Conservation (phyloP, 345 rosid species). For the Excoecaria cochinchinensis region DNA sequence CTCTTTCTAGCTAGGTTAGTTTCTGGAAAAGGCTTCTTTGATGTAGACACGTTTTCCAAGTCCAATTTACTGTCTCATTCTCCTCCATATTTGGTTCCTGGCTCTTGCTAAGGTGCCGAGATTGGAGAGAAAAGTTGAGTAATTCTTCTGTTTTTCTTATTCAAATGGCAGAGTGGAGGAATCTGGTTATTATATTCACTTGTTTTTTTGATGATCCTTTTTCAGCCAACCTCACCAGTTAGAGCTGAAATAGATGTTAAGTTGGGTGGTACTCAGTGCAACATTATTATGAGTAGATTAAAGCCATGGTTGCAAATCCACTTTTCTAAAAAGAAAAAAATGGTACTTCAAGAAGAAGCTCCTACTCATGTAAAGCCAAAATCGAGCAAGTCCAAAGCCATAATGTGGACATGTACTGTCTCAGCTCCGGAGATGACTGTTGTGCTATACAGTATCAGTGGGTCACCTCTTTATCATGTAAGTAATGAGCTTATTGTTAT, state of each 20-base stretch:
- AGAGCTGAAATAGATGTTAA: constrained; percentile 96
- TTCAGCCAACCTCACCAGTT: constrained; percentile 70
- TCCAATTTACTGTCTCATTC: not conserved
- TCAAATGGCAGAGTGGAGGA: not conserved
- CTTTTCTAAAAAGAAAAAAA: constrained; percentile 56
- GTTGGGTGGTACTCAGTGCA: constrained; percentile 88
- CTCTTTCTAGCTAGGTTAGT: not conserved
- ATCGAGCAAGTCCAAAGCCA: constrained; percentile 49
- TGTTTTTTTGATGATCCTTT: constrained; percentile 22
- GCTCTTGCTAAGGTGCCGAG: not conserved
- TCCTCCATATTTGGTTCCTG: not conserved
- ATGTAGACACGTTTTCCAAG: not conserved
- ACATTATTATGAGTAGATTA: constrained; percentile 64
- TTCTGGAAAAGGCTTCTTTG: not conserved
- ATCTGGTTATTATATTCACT: not conserved
- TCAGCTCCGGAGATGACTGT: constrained; percentile 96
- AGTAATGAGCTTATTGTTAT: constrained; percentile 33
- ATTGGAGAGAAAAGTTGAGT: not conserved
- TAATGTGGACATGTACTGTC: constrained; percentile 91
- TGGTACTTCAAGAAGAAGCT: constrained; percentile 60
- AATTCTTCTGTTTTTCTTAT: not conserved
- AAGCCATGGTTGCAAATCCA: constrained; percentile 81
- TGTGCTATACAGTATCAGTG: constrained; percentile 57
- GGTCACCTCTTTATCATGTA: constrained; percentile 82
- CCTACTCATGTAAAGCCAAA: constrained; percentile 44